Conservation (phyloP, 768 basidiomycete genomes). For the Hirschioporus abietinus region DNA sequence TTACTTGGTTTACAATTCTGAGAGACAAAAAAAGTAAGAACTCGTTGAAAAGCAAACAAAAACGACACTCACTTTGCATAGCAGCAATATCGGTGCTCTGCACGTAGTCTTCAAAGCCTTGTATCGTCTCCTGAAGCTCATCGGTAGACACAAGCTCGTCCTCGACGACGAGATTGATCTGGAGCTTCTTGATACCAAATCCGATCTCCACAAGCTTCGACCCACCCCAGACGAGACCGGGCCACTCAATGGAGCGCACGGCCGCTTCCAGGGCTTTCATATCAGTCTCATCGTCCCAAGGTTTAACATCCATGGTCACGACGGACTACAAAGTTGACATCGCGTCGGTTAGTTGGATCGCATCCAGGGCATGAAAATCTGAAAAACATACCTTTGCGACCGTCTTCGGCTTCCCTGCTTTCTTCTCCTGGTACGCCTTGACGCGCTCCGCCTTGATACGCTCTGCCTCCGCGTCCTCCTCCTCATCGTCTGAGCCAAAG, state of each 20-base stretch:
- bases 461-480: conserved; percentile 82
- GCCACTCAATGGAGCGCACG: conserved; percentile 82
- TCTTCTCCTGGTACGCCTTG: conserved; percentile 89
- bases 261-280: conserved; percentile 80
- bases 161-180: conserved; percentile 66
- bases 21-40: not conserved
- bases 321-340: conserved; percentile 60
- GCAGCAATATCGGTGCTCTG: conserved; percentile 91
- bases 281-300: conserved; percentile 99
- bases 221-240: conserved; percentile 94
- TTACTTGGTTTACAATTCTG: not conserved
- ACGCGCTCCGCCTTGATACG: conserved; percentile 87
- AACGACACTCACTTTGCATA: conserved; percentile 71
- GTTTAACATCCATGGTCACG: conserved; percentile 97
- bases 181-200: conserved; percentile 93
- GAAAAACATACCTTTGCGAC: conserved; percentile 66
- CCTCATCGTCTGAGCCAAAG: conserved; percentile 78
- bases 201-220: conserved; percentile 91
- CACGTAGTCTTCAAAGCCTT: conserved; percentile 80
- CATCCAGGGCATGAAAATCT: conserved; percentile 5
- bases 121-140: conserved; percentile 88
- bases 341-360: conserved; percentile 7
- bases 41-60: not conserved
- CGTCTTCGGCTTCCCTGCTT: conserved; percentile 85
- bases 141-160: conserved; percentile 92